A percentile compares a stretch with the other conserved stretches of the same genome.
These are phyloP conservation scores for Purpureocillium lavendulum DNA, from an alignment of 2,329 filamentous ascomycete species.

Conservation along the genomic window DNA sequence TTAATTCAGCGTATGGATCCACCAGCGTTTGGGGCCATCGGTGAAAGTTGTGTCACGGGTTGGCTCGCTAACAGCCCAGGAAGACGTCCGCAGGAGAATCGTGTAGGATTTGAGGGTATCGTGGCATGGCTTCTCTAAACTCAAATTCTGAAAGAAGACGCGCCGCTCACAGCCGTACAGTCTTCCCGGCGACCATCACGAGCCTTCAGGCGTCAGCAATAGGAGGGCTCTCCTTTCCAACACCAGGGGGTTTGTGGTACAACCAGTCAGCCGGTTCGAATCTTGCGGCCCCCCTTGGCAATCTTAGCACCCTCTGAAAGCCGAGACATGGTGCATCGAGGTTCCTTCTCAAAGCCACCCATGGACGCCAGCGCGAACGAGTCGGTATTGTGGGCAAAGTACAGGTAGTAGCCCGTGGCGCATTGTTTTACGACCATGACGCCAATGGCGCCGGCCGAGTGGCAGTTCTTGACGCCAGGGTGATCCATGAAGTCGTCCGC, in stretches of 20 bases:
- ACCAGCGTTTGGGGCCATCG: too few relatives aligned
- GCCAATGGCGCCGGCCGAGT: constrained; percentile 81
- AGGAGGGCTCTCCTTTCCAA: too few relatives aligned
- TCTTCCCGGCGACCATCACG: too few relatives aligned
- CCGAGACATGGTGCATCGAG: constrained; percentile 83
- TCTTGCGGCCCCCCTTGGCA: constrained; percentile 46
- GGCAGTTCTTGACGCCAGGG: constrained; percentile 71
- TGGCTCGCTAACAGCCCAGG: too few relatives aligned
- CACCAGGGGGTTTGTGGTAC: too few relatives aligned
- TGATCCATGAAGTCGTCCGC: constrained; percentile 88
- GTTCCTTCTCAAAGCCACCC: constrained; percentile 66
- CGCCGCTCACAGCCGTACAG: too few relatives aligned
- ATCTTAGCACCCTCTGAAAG: constrained; percentile 45
- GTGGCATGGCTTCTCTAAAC: too few relatives aligned
- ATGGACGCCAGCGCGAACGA: constrained; percentile 81
- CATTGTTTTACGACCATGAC: constrained; percentile 86
- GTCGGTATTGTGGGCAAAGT: constrained; percentile 96
- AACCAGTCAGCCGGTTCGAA: constrained; percentile 19
- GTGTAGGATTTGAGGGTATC: not conserved
- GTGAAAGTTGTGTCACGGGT: too few relatives aligned
- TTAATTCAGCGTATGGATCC: too few relatives aligned
- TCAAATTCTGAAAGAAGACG: too few relatives aligned
- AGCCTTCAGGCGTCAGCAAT: too few relatives aligned
- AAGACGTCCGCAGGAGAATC: too few relatives aligned
- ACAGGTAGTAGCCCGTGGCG: constrained; percentile 66